Base-by-base conservation (phyloP, 2,329 filamentous ascomycete species). In the Trichoderma polysporum region DNA sequence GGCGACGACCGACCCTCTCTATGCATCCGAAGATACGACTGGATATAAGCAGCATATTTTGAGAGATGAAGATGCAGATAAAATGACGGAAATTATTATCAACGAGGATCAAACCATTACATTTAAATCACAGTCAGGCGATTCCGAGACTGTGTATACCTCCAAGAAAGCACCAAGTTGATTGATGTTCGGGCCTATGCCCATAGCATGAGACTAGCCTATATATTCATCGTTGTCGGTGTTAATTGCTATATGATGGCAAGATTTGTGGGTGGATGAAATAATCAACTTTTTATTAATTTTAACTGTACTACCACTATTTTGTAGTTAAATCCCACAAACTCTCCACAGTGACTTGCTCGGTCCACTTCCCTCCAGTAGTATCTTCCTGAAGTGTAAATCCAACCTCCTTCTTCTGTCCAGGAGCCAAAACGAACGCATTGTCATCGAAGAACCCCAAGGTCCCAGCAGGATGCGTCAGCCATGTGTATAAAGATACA, bases 361-460 rank as follows among this genome's bases (percentile, higher is more conserved):
- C 66, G 27, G 60, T 50, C 69, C 69, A 70, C 56, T 58, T 61
- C n/a, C 54, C 59, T 17, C 59, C 60, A 0, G 68, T 66, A 0
- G 45, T 61, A 25, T 66, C 68, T 52, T 66, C 22, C 50, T 70
- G 69, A 37, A 69, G 33, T 3, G 49, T 68, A 25, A 70, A 71
- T 0, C 65, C 68, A 66, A 71, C 52, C 25, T 69, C 61, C 25
- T 41, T 69, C 61, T 70, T 71, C 53, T 70, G 56, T 0, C 68
- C 68, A 0, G 68, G 69, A 1, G 41, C 19, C 19, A 71, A 35
- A 15, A 71, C 61, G 52, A 71, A 71, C 4, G 68, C 68, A 47
- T 71, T 71, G 15, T 70, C 68, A 3, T 71, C 67, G 22, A 71
- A 71, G 58, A 71, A 70, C 6, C 69, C 68, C 52, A 69, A 54